These are phyloP conservation scores for Xylariaceae sp. DNA, from an alignment of 2,329 filamentous ascomycete species.

Conservation along the genomic window DNA sequence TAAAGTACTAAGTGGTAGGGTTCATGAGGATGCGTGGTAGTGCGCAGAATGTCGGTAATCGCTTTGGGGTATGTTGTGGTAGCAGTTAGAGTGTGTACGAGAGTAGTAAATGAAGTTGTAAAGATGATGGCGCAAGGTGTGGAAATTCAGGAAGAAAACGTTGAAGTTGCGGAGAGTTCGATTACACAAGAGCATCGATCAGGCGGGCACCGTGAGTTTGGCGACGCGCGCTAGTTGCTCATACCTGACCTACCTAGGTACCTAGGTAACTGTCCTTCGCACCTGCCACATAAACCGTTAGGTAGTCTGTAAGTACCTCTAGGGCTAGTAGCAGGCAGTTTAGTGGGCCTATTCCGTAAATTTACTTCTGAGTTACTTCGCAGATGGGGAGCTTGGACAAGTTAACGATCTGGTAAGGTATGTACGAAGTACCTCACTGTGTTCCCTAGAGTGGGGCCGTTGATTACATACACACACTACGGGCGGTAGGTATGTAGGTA, in stretches of 20 bases:
- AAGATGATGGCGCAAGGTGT: background rate
- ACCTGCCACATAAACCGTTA: background rate
- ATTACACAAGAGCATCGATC: background rate
- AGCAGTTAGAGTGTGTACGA: background rate
- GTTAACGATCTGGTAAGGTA: too few species aligned
- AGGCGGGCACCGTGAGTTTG: background rate
- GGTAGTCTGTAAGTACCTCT: background rate
- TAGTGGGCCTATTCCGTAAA: too few species aligned
- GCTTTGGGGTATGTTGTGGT: background rate
- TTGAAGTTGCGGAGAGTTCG: background rate
- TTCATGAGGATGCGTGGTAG: conserved; percentile 17
- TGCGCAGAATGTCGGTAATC: background rate
- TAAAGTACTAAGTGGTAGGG: conserved; percentile 18
- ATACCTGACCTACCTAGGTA: background rate
- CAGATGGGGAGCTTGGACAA: too few species aligned
- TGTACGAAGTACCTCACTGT: too few species aligned
- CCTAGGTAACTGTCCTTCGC: background rate
- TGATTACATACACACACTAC: too few species aligned
- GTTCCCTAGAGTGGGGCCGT: too few species aligned
- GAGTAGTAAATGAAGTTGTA: background rate
- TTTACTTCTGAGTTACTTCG: too few species aligned
- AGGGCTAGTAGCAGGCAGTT: too few species aligned
- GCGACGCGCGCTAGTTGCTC: conserved; percentile 2
- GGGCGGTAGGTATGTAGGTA: too few species aligned
- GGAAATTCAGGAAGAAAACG: background rate